Evolutionary conservation across 305 asterid genomes (phyloP), one percentile per base, ranked within the genome.

Genomic region (Petunia hybrid): DNA sequence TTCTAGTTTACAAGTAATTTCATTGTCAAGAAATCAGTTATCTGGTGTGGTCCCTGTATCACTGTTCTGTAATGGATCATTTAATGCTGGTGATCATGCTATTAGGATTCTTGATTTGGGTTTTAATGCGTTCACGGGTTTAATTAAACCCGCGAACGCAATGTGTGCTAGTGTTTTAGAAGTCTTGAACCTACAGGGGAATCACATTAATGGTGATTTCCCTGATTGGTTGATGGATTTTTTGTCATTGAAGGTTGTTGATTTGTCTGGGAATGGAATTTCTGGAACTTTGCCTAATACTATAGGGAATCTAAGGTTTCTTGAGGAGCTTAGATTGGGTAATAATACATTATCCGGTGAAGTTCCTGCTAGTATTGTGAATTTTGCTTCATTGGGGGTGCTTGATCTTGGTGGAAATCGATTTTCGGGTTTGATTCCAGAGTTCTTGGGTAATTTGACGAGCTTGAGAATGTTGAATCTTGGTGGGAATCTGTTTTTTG

Each of bases 91-190:
- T 87, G 82, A 93, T 84, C 80, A 76, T 76, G 85, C 91, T 53
- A 82, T 89, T 60, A 85, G 90, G 85, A 81, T 88, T 79, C 87
- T 92, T 86, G 86, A 89, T 76, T 78, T 93, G 84, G 89, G 97
- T 48, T 85, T 86, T 70, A 93, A 94, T 88, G 87, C 85, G 71
- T 82, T 94, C 95, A 92, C 95, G 95, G 92, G 95, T 55, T 84
- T 93, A 71, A 89, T 73, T 80, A 84, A 80, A 53, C 68, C 82
- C 6, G 63, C n/a, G 31, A 86, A 84, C 6, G 45, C 85, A 63
- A 77, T 5, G 61, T 91, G 93, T 83, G 86, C 76, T 3, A 89
- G 95, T 82, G 87, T 82, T 63, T 65, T 89, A 66, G 91, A 92
- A 83, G 93, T 85, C 39, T 83, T 93, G 8, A 88, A 86, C 84